Base-by-base conservation (phyloP, 352 stramenopile species). In the Thraustochytrium striatum region DNA sequence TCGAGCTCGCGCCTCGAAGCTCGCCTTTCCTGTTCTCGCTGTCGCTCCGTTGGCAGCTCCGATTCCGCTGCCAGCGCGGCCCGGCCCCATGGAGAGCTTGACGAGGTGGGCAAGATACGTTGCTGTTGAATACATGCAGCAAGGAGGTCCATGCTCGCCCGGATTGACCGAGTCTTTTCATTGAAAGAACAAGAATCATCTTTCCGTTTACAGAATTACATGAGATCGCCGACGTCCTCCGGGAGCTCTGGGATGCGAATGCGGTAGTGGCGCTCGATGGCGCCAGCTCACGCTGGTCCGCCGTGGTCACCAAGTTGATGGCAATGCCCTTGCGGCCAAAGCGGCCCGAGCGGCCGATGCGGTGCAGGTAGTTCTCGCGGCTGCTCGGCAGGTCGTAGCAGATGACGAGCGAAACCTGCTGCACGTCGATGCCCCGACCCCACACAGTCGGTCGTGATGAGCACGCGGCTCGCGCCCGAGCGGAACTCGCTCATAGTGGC, bases 351-450 rank as follows among this genome's bases (percentile, higher is more conserved):
- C 97, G 95, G 92, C 97, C 97, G 87, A 99, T 99, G 90, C 97
- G 94, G 87, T 99, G 97, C 81, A 99, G 99, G 90, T 99, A 99
- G 87, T 98, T 98, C 88, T 99, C 97, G 85, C 96, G 93, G 99
- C 70, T 81, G 33, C 28, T 47, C 5, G 72, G 72, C 16, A 81
- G 19, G 35, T 81, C 72, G 33, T 81, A 81, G 92, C 99, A 99
- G 87, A 99, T 99, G 61, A 97, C 93, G 62, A 97, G 88, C 3
- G 85, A 91, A 25, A 94, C 90, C 89, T 99, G 96, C 89, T 99
- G 97, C 72, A 99, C 95, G 88, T 99, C 97, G 85, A 99, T 99
- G 93, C 97, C 95, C 94, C 97, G 94, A 41, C 95, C 70, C 70
- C 70, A 80, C 13, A 80, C 53, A 28, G n/a, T 80, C 70, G 9